Conservation (phyloP, 2,329 filamentous ascomycete species). For the Sporothrix euskadiensis region DNA sequence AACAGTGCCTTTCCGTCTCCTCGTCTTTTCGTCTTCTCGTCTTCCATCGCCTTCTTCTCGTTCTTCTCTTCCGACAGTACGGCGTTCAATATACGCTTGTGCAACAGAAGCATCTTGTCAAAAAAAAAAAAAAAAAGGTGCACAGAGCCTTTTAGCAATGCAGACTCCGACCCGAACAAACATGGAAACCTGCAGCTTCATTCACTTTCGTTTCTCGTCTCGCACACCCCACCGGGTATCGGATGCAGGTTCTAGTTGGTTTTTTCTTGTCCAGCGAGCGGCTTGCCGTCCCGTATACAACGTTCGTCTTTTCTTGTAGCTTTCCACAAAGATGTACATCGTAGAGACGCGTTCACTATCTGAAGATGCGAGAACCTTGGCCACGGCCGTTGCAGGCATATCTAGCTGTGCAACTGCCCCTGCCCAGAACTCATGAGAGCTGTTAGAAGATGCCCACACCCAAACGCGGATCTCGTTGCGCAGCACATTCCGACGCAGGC, state of each 20-base stretch:
- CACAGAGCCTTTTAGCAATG: not conserved
- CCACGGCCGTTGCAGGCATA: not conserved
- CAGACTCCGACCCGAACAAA: not conserved
- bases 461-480: constrained; percentile 5
- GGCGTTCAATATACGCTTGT: not conserved
- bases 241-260: not conserved
- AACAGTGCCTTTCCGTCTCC: not conserved
- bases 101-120: constrained; percentile 10
- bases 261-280: not conserved
- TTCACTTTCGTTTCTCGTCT: not conserved
- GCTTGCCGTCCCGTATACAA: constrained; percentile 5
- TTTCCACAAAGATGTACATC: not conserved
- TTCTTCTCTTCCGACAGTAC: not conserved
- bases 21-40: not conserved
- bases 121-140: not conserved
- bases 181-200: not conserved
- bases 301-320: not conserved
- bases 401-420: not conserved
- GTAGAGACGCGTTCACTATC: not conserved
- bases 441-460: not conserved
- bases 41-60: no score
- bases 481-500: constrained; percentile 5
- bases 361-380: not conserved
- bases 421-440: no score
- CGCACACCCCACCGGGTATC: not conserved